Conservation (phyloP, 2,329 filamentous ascomycete genomes). For the Boeremia exigua region DNA sequence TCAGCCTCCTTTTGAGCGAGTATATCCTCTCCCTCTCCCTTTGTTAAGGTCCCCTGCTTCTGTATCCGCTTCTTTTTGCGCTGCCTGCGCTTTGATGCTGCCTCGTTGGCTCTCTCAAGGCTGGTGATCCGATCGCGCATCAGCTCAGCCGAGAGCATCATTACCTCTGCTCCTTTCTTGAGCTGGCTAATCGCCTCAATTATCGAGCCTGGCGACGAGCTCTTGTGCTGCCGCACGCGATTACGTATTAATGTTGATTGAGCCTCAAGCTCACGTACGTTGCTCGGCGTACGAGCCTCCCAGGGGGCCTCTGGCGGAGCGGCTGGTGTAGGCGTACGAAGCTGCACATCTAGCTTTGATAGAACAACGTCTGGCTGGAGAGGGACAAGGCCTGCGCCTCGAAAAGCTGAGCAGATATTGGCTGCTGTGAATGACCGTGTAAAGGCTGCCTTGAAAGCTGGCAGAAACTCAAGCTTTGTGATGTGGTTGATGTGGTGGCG, state of each 20-base stretch:
- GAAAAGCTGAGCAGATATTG: slow-evolving; percentile 37
- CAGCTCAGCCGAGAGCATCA: slow-evolving; percentile 40
- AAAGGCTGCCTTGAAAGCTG: slow-evolving; percentile 33
- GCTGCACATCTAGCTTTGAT: neutral
- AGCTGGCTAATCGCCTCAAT: too few species aligned
- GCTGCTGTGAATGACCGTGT: slow-evolving; percentile 26
- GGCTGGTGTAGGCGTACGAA: neutral
- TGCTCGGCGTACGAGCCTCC: too few species aligned
- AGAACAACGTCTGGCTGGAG: neutral
- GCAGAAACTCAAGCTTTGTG: slow-evolving; percentile 13
- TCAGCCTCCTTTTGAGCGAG: too few species aligned
- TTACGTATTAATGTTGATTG: slow-evolving; percentile 12
- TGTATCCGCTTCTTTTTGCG: slow-evolving; percentile 11
- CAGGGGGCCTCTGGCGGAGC: neutral
- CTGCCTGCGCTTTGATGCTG: slow-evolving; percentile 7
- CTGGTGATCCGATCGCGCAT: neutral
- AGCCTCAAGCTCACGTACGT: too few species aligned
- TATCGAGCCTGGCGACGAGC: slow-evolving; percentile 11
- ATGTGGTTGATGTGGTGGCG: slow-evolving; percentile 38
- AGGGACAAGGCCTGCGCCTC: slow-evolving; percentile 39
- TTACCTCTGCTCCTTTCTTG: slow-evolving; percentile 4
- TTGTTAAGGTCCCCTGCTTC: too few species aligned
- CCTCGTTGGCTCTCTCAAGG: slow-evolving; percentile 10
- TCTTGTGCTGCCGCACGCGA: slow-evolving; percentile 4
- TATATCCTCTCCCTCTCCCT: too few species aligned